Base-by-base conservation (phyloP, 345 rosid genomes). In the Dipteronia dyeriana region DNA sequence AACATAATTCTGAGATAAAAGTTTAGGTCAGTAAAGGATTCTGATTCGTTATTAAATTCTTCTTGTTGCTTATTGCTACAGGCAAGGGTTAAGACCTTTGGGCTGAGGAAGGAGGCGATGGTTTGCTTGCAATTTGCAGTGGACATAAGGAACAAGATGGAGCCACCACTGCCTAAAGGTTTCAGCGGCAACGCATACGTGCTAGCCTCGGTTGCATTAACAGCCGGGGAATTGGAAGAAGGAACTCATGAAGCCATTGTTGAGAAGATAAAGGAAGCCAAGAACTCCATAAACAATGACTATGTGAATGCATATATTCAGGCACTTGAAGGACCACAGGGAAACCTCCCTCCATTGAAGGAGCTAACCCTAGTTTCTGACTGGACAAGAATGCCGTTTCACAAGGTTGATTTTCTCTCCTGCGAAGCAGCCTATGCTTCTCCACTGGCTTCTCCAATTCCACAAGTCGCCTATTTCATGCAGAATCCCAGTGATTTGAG, bases 331-430 rank as follows among this genome's bases (percentile, higher is more conserved):
- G 86, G 85, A 7, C 79, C 85, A 3, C 79, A 76, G 20, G 87
- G 79, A 10, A 62, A 74, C 69, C 92, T 88, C 80, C 97, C 90
- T 75, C 87, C 89, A 17, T 47, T 88, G 63, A 83, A 80, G 79
- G 93, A 88, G 68, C 84, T 86, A 20, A 88, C 91, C 47, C 56
- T 84, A 17, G 88, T 88, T 65, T 90, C 93, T 9, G 97, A 92
- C 79, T 88, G 93, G 97, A 87, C 97, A 43, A 84, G 90, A 75
- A 89, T 88, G 86, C 88, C 93, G n/a, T 89, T 90, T 78, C 89
- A 92, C 85, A 85, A 75, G 74, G 68, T 88, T 63, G 84, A 79
- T 72, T 89, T 90, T 70, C 78, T 85, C 3, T 34, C 71, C 4
- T 84, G 86, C 39, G 82, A 85, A 80, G 86, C 84, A 29, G 85